These are phyloP conservation scores for Colletotrichum spaethianum DNA, from an alignment of 2,329 filamentous ascomycete genomes.

Conservation along the genomic window DNA sequence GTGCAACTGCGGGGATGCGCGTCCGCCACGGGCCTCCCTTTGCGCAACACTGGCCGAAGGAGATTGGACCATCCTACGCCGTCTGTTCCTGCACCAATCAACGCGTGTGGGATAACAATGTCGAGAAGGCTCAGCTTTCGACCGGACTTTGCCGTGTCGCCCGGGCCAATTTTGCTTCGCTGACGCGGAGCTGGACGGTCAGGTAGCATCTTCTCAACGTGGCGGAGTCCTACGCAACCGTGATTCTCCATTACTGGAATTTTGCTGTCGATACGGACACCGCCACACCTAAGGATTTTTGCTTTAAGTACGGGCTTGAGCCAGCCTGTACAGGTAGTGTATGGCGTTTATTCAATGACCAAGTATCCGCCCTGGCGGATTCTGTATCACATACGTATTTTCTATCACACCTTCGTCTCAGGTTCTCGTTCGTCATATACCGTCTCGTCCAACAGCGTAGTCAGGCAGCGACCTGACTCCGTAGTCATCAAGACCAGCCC, in stretches of 20 bases:
- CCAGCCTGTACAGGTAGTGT: not conserved
- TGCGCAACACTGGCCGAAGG: not conserved
- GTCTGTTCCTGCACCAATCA: not conserved
- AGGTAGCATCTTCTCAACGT: not conserved
- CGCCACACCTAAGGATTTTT: not conserved
- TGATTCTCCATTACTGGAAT: not conserved
- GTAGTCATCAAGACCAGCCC: not conserved
- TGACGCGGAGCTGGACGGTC: not conserved
- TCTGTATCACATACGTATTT: not conserved
- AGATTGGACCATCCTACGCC: not conserved
- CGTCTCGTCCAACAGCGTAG: not conserved
- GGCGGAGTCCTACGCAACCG: not conserved
- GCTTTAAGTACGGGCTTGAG: not conserved
- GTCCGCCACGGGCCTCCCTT: not conserved
- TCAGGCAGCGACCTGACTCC: not conserved
- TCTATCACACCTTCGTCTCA: not conserved
- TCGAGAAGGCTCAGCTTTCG: not conserved
- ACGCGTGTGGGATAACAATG: not conserved
- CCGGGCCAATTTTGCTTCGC: not conserved
- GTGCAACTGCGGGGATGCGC: not conserved
- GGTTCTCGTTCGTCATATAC: not conserved
- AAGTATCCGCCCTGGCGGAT: not conserved
- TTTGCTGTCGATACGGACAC: not conserved
- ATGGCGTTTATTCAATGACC: not conserved
- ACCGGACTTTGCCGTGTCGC: not conserved